Base-by-base conservation (phyloP, 139 green algal genomes). In the Auxenochlorella protothecoides region DNA sequence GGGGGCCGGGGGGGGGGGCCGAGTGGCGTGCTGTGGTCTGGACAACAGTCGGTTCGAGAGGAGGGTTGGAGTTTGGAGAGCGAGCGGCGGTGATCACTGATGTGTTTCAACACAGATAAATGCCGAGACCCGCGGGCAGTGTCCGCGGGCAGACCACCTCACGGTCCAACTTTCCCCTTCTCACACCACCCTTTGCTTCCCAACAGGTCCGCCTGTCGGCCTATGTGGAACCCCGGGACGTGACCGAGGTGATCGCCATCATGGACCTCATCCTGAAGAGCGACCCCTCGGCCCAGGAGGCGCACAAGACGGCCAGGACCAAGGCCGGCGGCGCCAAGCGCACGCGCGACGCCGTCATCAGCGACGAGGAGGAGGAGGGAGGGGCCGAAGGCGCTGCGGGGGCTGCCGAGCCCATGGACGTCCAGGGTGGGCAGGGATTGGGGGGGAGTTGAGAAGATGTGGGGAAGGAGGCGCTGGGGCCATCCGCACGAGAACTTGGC, bases 251-350 rank as follows among this genome's bases (percentile, higher is more conserved):
- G 15, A 44, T 44, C 27, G 11, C 63, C 4, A 59, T 82, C 53
- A 66, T 82, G 6, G 77, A 82, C 63, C 13, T 79, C 54, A 75
- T 82, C 60, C 57, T 82, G 15, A 82, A 82, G 68, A 71, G 56
- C 69, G 77, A 82, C 63, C 77, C 77, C 13, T 76, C 61, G 3
- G 77, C 72, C 44, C 53, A 76, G 16, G 65, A 76, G 64, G 64
- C 54, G 13, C 63, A 59, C 53, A 51, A 65, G 52, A 12, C 16
- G 53, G n/a, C 53, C 6, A 53, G 70, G 56, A 60, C 61, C 60
- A 61, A 72, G 54, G 72, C 6, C 54, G 44, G 7, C 8, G 55
- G 72, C 56, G 66, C 72, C 60, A 70, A 70, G 62, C 65, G 76
- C 9, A 44, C 2, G 2, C 59, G 59, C 66, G 76, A 66, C n/a